Conservation (phyloP, 345 rosid species). For the Syzygium aqueum region DNA sequence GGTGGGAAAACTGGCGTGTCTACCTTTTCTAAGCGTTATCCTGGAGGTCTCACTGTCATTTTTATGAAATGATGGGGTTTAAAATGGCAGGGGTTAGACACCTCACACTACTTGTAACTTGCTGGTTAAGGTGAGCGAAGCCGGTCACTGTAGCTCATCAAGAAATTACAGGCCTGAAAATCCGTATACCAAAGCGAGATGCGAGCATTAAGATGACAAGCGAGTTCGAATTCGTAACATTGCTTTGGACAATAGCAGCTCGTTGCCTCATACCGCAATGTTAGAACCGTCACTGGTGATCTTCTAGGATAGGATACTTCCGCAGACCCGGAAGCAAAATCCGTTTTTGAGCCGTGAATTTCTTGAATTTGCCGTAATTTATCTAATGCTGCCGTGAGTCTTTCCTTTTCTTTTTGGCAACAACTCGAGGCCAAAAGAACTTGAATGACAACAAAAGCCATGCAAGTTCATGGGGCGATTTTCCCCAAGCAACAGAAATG, state of each 20-base stretch:
- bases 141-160: not conserved
- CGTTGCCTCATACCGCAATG: not conserved
- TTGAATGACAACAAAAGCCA: not conserved
- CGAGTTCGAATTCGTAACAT: not conserved
- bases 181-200: not conserved
- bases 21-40: not conserved
- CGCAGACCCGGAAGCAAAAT: not conserved
- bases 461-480: not conserved
- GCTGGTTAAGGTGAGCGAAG: not conserved
- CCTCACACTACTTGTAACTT: not conserved
- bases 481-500: not conserved
- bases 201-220: not conserved
- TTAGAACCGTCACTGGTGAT: not conserved
- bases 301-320: not conserved
- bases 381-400: accelerated
- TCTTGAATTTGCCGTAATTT: not conserved
- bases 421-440: not conserved
- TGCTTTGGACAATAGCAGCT: not conserved
- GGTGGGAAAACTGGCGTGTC: not conserved
- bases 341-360: not conserved
- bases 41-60: not conserved
- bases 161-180: not conserved
- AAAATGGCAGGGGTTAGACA: not conserved
- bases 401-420: not conserved
- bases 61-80: not conserved